Base-by-base conservation (phyloP, 495 filamentous ascomycete genomes). In the Penicillium verhagenii region DNA sequence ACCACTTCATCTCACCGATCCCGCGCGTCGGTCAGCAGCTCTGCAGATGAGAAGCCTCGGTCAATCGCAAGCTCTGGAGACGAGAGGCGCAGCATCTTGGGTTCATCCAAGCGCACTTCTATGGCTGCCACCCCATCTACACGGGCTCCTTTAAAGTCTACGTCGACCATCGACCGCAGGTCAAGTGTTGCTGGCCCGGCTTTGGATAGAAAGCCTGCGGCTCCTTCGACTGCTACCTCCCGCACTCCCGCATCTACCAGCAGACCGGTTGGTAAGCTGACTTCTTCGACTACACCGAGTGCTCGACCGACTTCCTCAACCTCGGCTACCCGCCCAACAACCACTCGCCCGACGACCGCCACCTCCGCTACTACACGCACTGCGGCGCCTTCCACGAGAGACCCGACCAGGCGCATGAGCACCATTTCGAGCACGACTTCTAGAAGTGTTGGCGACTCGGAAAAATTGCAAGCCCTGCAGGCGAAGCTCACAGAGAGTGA, bases 101-200 rank as follows among this genome's bases (percentile, higher is more conserved):
- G 70, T n/a, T 65, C 72, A 3, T 72, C 76, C 37, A 79, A 79
- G 60, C 71, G 76, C 29, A 76, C 77, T 73, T 79, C 76, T 7
- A 67, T 79, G 43, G 73, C 63, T 11, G 72, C 73, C 10, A 73
- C 61, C 16, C 46, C 70, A 0, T 64, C 70, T 23, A 71, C 67
- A 8, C 66, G 72, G 1, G 65, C 74, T 2, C 71, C 74, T 1
- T 56, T 68, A 28, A 76, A 70, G 60, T 50, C 47, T 20, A 60
- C 72, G n/a, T 71, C 71, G 25, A 68, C 70, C 8, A 23, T 69
- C 14, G 73, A 77, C 49, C 69, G 76, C 13, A 61, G 74, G 50
- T 69, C 76, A 23, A 79, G 71, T 57, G 66, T 76, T 23, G 68
- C 67, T n/a, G 62, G 66, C 11, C 66, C 74, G 2, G 53, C 65